Conservation (phyloP, 768 basidiomycete genomes). For the Roridomyces roridus region DNA sequence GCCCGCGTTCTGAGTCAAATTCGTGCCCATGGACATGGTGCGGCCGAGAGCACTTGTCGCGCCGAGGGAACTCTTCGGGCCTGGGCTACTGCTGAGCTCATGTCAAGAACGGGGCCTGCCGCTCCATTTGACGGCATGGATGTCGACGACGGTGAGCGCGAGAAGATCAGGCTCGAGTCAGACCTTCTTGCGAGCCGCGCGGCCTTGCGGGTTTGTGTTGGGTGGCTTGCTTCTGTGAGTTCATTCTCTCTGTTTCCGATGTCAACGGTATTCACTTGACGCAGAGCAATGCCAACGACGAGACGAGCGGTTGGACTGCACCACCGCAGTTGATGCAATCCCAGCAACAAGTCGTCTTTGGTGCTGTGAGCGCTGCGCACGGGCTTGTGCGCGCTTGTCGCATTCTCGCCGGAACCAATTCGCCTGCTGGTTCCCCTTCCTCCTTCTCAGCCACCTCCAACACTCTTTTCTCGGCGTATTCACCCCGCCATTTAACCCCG, state of each 20-base stretch:
- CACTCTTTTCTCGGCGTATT: slow-evolving; percentile 6
- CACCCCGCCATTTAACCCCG: too few relatives aligned
- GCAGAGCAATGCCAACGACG: too few relatives aligned
- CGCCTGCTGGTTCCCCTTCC: slow-evolving; percentile 5
- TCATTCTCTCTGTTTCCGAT: slow-evolving; percentile 21
- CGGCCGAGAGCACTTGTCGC: slow-evolving; percentile 3
- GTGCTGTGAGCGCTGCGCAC: slow-evolving; percentile 71
- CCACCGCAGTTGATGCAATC: slow-evolving; percentile 31
- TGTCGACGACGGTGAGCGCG: not conserved
- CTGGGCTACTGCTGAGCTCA: slow-evolving; percentile 4
- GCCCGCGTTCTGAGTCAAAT: slow-evolving; percentile 3
- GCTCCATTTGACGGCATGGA: slow-evolving; percentile 1
- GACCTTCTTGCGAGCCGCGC: slow-evolving; percentile 13
- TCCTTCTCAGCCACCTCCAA: slow-evolving; percentile 27
- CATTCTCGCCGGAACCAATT: not conserved
- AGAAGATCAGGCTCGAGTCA: not conserved
- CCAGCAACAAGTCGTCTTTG: slow-evolving; percentile 55
- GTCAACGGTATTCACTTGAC: not conserved
- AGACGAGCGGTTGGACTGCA: not conserved
- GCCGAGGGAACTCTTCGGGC: slow-evolving; percentile 12
- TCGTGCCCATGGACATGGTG: not conserved
- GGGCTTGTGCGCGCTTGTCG: slow-evolving; percentile 60
- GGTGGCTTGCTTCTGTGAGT: slow-evolving; percentile 19
- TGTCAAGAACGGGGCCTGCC: not conserved
- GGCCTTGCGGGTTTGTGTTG: slow-evolving; percentile 16